Conservation (phyloP, 371 early-diverging fungal genomes). For the Dichotomocladium elegans region DNA sequence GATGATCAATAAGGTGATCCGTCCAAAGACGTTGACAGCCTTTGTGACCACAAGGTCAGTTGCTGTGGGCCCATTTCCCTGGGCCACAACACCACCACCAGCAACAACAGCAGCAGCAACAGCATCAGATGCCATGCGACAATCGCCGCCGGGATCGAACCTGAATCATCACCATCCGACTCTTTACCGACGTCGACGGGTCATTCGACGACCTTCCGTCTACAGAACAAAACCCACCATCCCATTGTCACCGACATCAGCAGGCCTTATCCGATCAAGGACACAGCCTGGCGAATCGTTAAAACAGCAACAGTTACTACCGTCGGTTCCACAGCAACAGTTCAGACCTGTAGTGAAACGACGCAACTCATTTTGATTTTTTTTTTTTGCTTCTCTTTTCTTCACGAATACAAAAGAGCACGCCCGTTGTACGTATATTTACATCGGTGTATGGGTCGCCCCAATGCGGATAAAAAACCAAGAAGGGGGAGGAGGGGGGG, state of each 20-base stretch:
- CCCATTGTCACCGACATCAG: too few species aligned
- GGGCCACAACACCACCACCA: background rate
- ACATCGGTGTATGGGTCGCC: too few species aligned
- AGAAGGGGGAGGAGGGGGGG: too few species aligned
- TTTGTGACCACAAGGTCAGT: background rate
- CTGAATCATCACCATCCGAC: too few species aligned
- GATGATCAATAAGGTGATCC: constrained; percentile 22
- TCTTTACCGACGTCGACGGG: background rate
- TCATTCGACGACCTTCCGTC: background rate
- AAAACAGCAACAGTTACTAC: background rate
- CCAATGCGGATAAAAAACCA: too few species aligned
- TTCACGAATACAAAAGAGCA: too few species aligned
- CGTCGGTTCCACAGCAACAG: background rate
- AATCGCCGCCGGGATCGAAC: too few species aligned
- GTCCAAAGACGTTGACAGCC: background rate
- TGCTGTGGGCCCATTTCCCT: background rate
- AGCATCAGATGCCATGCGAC: too few species aligned
- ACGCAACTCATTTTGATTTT: constrained; percentile 3
- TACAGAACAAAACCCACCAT: constrained; percentile 3
- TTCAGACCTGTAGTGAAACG: background rate
- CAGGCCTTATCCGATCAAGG: constrained; percentile 1
- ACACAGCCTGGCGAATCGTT: background rate
- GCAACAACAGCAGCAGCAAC: background rate
- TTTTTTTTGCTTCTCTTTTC: background rate
- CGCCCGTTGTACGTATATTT: too few species aligned